Percentiles rank a stretch among this genome's conserved stretches.
These are phyloP conservation scores for Rhododendron henanense DNA, from an alignment of 148 eudicot genomes.

Conservation along the genomic window DNA sequence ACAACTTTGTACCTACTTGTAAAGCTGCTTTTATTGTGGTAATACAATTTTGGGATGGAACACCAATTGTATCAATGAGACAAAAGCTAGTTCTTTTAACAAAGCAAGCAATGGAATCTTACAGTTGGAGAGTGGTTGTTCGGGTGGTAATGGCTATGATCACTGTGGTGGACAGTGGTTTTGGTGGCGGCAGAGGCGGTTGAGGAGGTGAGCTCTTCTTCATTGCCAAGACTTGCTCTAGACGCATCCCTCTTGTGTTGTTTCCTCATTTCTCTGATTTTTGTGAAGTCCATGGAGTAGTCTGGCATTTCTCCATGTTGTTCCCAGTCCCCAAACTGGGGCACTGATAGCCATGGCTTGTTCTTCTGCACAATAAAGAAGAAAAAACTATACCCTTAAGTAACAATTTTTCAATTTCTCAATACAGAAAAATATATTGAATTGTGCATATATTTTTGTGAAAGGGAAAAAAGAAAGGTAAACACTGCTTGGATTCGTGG, in stretches of 20 bases:
- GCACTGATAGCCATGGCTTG: constrained; percentile 87
- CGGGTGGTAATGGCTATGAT: constrained; percentile 45
- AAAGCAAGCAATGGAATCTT: constrained; percentile 26
- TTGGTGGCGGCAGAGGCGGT: constrained; percentile 36
- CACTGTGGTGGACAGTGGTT: constrained; percentile 26
- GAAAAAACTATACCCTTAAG: not conserved
- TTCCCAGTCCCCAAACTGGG: constrained; percentile 98
- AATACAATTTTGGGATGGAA: not conserved
- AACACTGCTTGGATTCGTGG: too few species aligned
- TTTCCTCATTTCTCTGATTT: constrained; percentile 89
- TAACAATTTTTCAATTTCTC: constrained; percentile 4
- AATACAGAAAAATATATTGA: not conserved
- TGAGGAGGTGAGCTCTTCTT: constrained; percentile 66
- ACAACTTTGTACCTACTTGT: not conserved
- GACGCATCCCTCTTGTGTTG: constrained; percentile 91
- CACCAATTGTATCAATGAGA: not conserved
- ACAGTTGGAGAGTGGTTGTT: constrained; percentile 66
- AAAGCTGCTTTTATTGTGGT: not conserved
- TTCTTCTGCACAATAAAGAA: constrained; percentile 36
- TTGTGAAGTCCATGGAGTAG: constrained; percentile 89
- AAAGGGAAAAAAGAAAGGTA: too few species aligned
- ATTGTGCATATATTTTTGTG: not conserved
- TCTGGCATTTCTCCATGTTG: constrained; percentile 78
- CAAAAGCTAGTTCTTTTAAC: not conserved
- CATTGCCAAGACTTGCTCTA: constrained; percentile 86